phyloP scores from a whole-genome alignment of 192 early-diverging fungal species.

The Phycomyces blakesleeanus region DNA sequence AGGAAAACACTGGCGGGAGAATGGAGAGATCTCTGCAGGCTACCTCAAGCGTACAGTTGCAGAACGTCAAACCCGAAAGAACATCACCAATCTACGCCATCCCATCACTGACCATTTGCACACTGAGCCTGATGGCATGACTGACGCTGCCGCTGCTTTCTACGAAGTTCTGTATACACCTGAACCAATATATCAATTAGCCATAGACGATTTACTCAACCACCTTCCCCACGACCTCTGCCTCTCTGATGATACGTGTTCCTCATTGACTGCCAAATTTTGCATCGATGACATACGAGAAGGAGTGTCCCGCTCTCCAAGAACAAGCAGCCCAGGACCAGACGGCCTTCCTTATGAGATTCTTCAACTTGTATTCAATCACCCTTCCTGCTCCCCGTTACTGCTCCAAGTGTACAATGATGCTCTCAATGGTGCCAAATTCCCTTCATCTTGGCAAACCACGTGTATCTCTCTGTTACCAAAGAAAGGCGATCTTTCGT shows the following conservation, averaged over 20 bases:
- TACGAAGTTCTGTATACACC: constrained; percentile 10
- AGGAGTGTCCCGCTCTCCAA: not conserved
- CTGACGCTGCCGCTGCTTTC: not conserved
- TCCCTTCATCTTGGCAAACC: constrained; percentile 3
- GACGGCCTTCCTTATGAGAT: constrained; percentile 15
- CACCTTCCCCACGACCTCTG: not conserved
- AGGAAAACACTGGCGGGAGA: constrained; percentile 13
- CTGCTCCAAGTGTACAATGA: not conserved
- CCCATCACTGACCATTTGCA: not conserved
- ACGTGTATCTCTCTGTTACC: constrained; percentile 22
- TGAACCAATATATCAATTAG: constrained; percentile 2
- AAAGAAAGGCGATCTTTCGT: constrained; percentile 28
- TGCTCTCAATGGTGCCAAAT: not conserved
- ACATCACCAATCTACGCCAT: constrained; percentile 3
- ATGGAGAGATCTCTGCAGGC: constrained; percentile 7
- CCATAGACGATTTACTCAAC: not conserved
- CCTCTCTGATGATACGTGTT: not conserved
- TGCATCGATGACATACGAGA: not conserved
- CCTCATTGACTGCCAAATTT: not conserved
- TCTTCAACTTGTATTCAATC: not conserved
- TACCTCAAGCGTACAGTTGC: constrained; percentile 6
- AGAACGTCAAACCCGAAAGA: not conserved
- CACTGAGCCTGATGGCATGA: not conserved
- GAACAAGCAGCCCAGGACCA: constrained; percentile 5
- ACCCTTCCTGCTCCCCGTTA: not conserved